Evolutionary conservation across 1,139 yeast genomes (phyloP), one percentile per base, ranked within the genome.

Genomic region (Ogataea hybrid): DNA sequence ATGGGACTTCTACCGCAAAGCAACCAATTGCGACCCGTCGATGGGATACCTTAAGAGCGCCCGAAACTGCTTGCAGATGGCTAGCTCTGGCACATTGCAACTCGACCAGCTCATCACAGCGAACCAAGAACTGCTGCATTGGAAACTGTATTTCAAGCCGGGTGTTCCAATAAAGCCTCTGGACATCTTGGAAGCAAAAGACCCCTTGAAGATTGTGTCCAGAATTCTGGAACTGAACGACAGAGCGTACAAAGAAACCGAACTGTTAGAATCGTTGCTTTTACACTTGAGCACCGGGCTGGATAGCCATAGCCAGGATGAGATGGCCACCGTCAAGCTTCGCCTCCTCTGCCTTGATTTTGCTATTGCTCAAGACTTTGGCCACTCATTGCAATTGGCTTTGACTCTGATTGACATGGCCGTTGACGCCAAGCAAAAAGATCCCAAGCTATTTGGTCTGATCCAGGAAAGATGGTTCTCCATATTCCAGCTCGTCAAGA

Each of bases 321-420:
- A 48, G 25, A 43, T 48, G 11, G 33, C 51, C 2, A 39, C 42
- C 1, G 35, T 52, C 1, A 66, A 68, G 39, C 52, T 79, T 20
- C 66, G 71, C 48, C 63, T 76, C 3, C 68, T 75, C 7, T 79
- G 82, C 54, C 73, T 82, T 28, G 85, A 81, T 52, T 71, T 78
- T 42, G 71, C 87, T 0, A 61, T 81, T 21, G 70, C 72, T 1
- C 72, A 74, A 39, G 81, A 82, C 54, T 80, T 81, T 49, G 57
- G 59, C 9, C 79, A 64, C 58, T 84, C 87, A 1, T 71, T 70
- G 50, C 62, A 64, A 4, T 45, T 56, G n/a, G 51, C 67, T 53
- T 65, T 49, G 44, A 70, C 46, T 43, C 56, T 62, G 61, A 62
- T 56, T 6, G 37, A 44, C n/a, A 4, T 27, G 1, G 53, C 58